Evolutionary conservation across 2,329 filamentous ascomycete species (phyloP).

Genomic region (Sclerotiophoma versabilis): DNA sequence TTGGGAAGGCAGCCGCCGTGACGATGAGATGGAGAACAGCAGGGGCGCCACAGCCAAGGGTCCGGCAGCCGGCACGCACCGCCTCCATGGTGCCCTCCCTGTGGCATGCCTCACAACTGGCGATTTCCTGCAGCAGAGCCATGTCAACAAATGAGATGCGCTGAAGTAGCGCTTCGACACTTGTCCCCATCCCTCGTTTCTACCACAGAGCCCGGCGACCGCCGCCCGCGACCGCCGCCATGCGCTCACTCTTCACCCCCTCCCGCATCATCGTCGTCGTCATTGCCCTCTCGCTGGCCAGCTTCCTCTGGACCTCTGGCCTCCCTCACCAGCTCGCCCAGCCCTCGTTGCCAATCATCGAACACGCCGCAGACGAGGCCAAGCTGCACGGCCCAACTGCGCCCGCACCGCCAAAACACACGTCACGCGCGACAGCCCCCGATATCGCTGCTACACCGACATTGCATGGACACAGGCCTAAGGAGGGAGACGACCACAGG

Average conservation of each 20-base stretch:
- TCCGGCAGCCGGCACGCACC: slow-evolving; percentile 9
- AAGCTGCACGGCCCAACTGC: slow-evolving; percentile 32
- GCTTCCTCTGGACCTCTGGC: slow-evolving; percentile 44
- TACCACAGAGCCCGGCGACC: not conserved
- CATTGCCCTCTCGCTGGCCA: slow-evolving; percentile 36
- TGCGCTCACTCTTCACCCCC: slow-evolving; percentile 41
- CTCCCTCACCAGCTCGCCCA: slow-evolving; percentile 28
- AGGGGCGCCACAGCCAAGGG: slow-evolving; percentile 5
- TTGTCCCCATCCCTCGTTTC: not conserved
- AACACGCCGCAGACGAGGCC: slow-evolving; percentile 29
- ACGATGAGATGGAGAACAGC: not conserved
- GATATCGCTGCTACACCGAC: not conserved
- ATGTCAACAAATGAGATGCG: not conserved
- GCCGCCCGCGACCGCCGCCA: slow-evolving; percentile 21
- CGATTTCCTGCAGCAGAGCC: not conserved
- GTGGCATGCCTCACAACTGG: slow-evolving; percentile 3
- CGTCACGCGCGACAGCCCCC: slow-evolving; percentile 13
- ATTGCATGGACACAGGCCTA: slow-evolving; percentile 9
- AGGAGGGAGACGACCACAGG: slow-evolving; percentile 19
- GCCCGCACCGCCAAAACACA: slow-evolving; percentile 25
- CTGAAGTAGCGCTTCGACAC: slow-evolving; percentile 5
- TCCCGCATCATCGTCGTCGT: slow-evolving; percentile 40
- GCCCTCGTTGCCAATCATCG: slow-evolving; percentile 32
- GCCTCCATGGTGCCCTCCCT: not conserved
- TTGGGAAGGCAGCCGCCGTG: not conserved